Percentiles rank a stretch among this genome's conserved stretches.
Conservation (phyloP, 352 stramenopile species). For the Peronospora farinosa region DNA sequence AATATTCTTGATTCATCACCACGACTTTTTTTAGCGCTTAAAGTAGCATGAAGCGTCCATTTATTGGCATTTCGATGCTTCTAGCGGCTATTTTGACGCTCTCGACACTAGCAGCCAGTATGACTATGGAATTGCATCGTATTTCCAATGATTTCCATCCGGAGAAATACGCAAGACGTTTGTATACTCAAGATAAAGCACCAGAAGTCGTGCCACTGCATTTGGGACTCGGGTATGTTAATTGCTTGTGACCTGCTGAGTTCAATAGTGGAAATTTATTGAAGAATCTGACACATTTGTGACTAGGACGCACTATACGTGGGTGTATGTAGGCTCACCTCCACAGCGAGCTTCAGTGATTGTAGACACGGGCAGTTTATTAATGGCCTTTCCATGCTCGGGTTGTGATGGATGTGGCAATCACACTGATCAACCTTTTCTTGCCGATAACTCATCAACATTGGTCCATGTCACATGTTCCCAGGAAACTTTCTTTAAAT, state of each 20-base stretch:
- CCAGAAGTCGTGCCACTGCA: conserved; percentile 61
- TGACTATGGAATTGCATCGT: conserved; percentile 44
- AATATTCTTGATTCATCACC: background rate
- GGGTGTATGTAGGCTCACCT: conserved; percentile 74
- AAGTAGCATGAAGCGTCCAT: conserved; percentile 23
- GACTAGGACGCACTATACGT: conserved; percentile 75
- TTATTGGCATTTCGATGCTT: conserved; percentile 13
- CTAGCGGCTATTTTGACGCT: conserved; percentile 7
- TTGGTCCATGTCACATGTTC: conserved; percentile 63
- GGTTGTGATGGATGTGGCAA: conserved; percentile 59
- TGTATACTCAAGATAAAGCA: conserved; percentile 29
- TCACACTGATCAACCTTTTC: conserved; percentile 73
- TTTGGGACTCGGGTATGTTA: conserved; percentile 50
- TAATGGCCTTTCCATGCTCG: conserved; percentile 80
- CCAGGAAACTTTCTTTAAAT: conserved; percentile 46
- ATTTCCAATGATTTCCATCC: conserved; percentile 28
- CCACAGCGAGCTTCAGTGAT: conserved; percentile 80
- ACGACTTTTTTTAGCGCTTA: background rate
- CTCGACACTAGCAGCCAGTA: conserved; percentile 5
- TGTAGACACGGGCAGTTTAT: conserved; percentile 68
- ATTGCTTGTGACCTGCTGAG: background rate
- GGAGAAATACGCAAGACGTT: conserved; percentile 41
- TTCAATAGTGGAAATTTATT: background rate
- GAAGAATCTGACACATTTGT: conserved; percentile 2
- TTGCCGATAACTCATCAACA: conserved; percentile 52